Evolutionary conservation across 2,329 filamentous ascomycete genomes (phyloP).

Genomic region (Lecanicillium sp.): DNA sequence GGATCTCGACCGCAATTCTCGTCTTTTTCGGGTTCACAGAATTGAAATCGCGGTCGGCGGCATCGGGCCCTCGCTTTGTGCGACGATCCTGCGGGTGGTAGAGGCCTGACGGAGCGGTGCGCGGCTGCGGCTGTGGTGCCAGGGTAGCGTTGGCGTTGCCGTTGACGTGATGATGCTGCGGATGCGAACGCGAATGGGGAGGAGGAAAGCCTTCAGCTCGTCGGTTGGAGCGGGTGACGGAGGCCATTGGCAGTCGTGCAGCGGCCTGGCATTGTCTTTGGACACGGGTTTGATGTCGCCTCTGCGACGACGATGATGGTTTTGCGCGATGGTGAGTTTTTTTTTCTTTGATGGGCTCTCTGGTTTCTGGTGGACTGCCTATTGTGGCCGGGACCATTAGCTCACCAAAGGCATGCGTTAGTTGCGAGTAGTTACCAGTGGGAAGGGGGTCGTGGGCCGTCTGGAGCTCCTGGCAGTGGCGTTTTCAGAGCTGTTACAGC

Average conservation of each 20-base stretch:
- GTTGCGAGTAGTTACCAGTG: no score
- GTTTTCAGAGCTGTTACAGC: no score
- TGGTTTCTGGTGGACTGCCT: no score
- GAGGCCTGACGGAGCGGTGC: neutral
- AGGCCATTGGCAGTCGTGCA: slow-evolving; percentile 36
- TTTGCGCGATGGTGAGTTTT: neutral
- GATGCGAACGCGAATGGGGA: slow-evolving; percentile 14
- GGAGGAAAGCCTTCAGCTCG: slow-evolving; percentile 38
- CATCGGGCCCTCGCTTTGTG: slow-evolving; percentile 41
- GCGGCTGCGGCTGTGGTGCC: slow-evolving; percentile 12
- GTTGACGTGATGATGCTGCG: slow-evolving; percentile 14
- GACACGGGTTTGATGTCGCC: neutral
- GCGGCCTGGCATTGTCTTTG: slow-evolving; percentile 29
- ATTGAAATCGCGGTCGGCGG: slow-evolving; percentile 35
- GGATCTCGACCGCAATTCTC: slow-evolving; percentile 45
- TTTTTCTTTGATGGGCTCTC: neutral
- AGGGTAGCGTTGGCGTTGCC: slow-evolving; percentile 14
- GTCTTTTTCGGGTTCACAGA: slow-evolving; percentile 38
- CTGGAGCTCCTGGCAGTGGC: no score
- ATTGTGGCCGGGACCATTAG: no score
- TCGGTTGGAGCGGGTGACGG: slow-evolving; percentile 41
- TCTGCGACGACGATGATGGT: slow-evolving; percentile 1
- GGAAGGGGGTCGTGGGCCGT: no score
- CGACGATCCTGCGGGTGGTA: slow-evolving; percentile 22
- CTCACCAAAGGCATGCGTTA: no score